These are phyloP conservation scores for Zangia roseola DNA, from an alignment of 768 basidiomycete genomes.

Conservation along the genomic window DNA sequence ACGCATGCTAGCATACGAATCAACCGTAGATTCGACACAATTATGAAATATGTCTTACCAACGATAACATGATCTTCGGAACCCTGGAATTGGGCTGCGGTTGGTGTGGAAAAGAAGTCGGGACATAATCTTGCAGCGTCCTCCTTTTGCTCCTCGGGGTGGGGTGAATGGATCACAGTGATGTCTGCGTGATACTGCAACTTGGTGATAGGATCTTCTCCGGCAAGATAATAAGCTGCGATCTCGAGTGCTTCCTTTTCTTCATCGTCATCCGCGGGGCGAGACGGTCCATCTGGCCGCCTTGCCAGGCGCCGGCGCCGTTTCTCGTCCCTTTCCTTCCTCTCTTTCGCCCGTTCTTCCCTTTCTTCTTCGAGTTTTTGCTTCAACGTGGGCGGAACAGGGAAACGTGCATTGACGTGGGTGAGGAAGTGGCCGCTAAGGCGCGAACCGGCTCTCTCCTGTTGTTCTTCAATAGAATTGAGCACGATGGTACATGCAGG, in stretches of 20 bases:
- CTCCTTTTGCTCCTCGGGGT: slow-evolving; percentile 5
- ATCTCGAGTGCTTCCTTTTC: background rate
- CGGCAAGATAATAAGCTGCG: slow-evolving; percentile 9
- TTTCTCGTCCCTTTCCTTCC: too few relatives aligned
- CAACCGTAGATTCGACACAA: background rate
- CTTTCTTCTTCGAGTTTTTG: background rate
- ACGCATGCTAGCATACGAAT: slow-evolving; percentile 1
- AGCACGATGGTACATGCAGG: slow-evolving; percentile 18
- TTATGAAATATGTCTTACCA: background rate
- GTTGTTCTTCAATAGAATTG: slow-evolving; percentile 14
- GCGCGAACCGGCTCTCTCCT: slow-evolving; percentile 12
- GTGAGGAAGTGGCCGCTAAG: slow-evolving; percentile 18
- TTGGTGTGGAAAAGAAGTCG: slow-evolving; percentile 16
- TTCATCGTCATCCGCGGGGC: too few relatives aligned
- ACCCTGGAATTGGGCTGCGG: slow-evolving; percentile 6
- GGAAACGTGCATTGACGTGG: slow-evolving; percentile 8
- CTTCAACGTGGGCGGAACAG: background rate
- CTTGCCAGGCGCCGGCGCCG: too few relatives aligned
- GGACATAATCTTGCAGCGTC: slow-evolving; percentile 18
- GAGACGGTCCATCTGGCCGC: too few relatives aligned
- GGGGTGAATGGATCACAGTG: slow-evolving; percentile 8
- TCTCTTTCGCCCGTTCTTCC: background rate
- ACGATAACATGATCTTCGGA: slow-evolving; percentile 7
- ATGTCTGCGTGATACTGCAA: slow-evolving; percentile 15
- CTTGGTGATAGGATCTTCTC: background rate